phyloP scores from a whole-genome alignment of 495 filamentous ascomycete species.

The Thozetella sp. region DNA sequence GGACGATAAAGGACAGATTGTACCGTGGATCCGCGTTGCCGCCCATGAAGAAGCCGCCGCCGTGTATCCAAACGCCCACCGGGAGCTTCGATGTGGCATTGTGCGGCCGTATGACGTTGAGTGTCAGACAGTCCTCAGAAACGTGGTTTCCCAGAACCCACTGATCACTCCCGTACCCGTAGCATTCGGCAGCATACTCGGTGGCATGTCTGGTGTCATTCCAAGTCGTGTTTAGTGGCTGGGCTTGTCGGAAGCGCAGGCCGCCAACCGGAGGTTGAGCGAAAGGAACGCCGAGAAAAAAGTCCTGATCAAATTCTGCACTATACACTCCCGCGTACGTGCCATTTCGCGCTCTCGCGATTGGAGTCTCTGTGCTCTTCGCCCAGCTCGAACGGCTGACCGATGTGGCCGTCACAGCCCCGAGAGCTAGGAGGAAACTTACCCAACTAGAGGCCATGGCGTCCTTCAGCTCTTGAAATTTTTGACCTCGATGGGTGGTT shows the following conservation, averaged over 20 bases:
- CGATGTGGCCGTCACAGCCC: too few relatives aligned
- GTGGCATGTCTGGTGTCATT: conserved; percentile 37
- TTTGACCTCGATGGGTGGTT: too few relatives aligned
- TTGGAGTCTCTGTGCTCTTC: too few relatives aligned
- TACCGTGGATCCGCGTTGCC: conserved; percentile 48
- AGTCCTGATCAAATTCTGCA: conserved; percentile 42
- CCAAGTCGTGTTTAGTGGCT: conserved; percentile 44
- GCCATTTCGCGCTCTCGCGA: conserved; percentile 31
- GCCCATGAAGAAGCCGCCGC: conserved; percentile 55
- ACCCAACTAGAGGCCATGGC: too few relatives aligned
- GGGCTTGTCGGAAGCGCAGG: conserved; percentile 46
- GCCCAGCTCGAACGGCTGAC: too few relatives aligned
- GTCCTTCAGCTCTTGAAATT: too few relatives aligned
- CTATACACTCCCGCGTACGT: conserved; percentile 41
- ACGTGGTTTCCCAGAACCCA: conserved; percentile 4
- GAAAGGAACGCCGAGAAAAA: conserved; percentile 56
- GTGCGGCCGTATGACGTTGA: conserved; percentile 24
- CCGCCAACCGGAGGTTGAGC: conserved; percentile 46
- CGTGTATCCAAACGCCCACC: conserved; percentile 55
- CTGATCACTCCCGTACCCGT: not conserved
- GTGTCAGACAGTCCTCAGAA: conserved; percentile 43
- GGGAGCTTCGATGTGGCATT: conserved; percentile 19
- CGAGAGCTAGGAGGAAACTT: too few relatives aligned
- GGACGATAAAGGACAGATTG: conserved; percentile 51
- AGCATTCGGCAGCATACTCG: conserved; percentile 45